Base-by-base conservation (phyloP, 2,329 filamentous ascomycete genomes). In the Penicillium verrucosum region DNA sequence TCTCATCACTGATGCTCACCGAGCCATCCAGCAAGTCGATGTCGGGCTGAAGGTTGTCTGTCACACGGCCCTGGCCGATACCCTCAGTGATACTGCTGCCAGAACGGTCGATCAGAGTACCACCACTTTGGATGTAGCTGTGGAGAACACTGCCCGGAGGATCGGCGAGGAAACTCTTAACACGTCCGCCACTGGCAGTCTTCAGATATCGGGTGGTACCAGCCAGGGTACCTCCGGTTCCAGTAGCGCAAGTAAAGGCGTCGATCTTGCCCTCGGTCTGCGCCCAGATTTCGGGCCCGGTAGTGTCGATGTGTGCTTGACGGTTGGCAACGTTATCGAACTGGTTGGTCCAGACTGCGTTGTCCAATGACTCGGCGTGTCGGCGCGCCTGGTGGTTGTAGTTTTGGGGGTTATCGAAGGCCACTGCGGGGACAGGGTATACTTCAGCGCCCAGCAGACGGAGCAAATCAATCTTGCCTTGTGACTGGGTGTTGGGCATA, bases 401-500 rank as follows among this genome's bases (percentile, higher is more conserved):
- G 78, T 99, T 99, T 43, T 92, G 81, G 16, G 92, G 90, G 79
- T 97, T 90, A 61, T 97, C 92, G 70, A 96, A 97, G 4, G 94
- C 88, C 16, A 97, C 94, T 8, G 93, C 94, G 16, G 94, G 94
- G 0, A 99, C 94, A 18, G 94, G 92, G 77, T 96, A 89, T 34
- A 99, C 94, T 76, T 97, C 92, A 27, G 94, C 94, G 63, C 94
- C 94, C 10, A 99, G 84, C 36, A 97, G 81, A 9, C 93, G 84
- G 62, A 99, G 81, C 51, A 99, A 83, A 75, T 97, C 94, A 72
- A 99, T 90, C 81, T 99, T 99, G 73, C 92, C 94, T 78, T 96
- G 93, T 21, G 92, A 96, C 79, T 97, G 94, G 47, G 93, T 97
- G 81, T 99, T 89, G 68, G 94, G 94, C 94, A 99, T 97, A 85